Base-by-base conservation (phyloP, 805 yeast species). In the Starmerella asiatica region DNA sequence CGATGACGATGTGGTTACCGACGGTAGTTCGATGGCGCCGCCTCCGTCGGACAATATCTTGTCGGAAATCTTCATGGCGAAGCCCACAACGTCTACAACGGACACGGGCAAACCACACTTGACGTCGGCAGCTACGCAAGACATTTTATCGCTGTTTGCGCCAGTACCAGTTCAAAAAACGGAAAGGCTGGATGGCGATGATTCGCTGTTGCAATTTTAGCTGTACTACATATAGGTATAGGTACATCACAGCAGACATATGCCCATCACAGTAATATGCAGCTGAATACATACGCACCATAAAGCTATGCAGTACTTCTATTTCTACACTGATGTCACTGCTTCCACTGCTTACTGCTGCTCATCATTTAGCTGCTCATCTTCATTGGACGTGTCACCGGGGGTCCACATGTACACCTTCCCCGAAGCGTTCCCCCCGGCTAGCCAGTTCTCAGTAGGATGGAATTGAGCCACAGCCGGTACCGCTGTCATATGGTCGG, bases 381-480 rank as follows among this genome's bases (percentile, higher is more conserved):
- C n/a, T n/a, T n/a, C n/a, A n/a, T n/a, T n/a, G n/a, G n/a, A n/a
- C n/a, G n/a, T n/a, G n/a, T n/a, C n/a, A n/a, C n/a, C n/a, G n/a
- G n/a, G n/a, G 1, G 40, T 35, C 50, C 50, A 81, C 38, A 83
- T 56, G 55, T 79, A 82, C 0, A 76, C 76, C 54, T 86, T 86
- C 6, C 97, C 97, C 52, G 93, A 81, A 17, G 96, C 91, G 44
- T 86, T 81, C 8, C 94, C 97, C 1, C 98, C 98, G 3, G 73
- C 85, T 4, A 80, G 60, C 95, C 96, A 85, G 57, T 88, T 84
- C 52, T 77, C 70, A 0, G 81, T 71, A 2, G 86, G 93, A 56
- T 91, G 97, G 63, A 88, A 70, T 14, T 72, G 65, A 14, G 76
- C 69, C 1, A 81, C 96, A 0, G 97, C 96, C 1, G 98, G 97